These are phyloP conservation scores for Truncatella angustata DNA, from an alignment of 2,329 filamentous ascomycete species.

Conservation along the genomic window DNA sequence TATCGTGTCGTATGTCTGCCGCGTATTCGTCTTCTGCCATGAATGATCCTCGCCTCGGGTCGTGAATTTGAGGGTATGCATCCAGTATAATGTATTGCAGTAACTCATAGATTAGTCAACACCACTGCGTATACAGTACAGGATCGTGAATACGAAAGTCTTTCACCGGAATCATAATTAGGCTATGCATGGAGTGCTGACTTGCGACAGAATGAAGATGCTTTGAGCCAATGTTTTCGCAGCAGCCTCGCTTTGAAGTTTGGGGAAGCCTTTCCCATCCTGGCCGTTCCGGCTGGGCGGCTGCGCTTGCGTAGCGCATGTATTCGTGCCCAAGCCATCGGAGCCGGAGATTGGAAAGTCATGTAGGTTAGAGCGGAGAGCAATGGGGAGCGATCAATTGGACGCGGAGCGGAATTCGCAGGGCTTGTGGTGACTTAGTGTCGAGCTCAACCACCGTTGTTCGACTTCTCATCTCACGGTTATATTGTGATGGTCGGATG, in stretches of 20 bases:
- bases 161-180: not conserved
- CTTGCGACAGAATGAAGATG: not conserved
- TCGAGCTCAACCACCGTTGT: too few species aligned
- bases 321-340: slow-evolving; percentile 10
- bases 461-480: too few species aligned
- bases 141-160: not conserved
- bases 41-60: too few species aligned
- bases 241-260: not conserved
- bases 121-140: too few species aligned
- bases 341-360: not conserved
- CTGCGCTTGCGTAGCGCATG: not conserved
- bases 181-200: not conserved
- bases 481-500: too few species aligned
- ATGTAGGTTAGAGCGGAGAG: not conserved
- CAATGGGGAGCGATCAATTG: not conserved
- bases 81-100: too few species aligned
- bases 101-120: too few species aligned
- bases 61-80: too few species aligned
- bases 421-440: not conserved
- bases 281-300: not conserved
- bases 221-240: not conserved
- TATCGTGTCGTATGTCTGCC: not conserved
- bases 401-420: not conserved
- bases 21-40: too few species aligned
- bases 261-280: too few species aligned